Evolutionary conservation across 306 rosid species (phyloP).

Genomic region (Sicyos baderoa): DNA sequence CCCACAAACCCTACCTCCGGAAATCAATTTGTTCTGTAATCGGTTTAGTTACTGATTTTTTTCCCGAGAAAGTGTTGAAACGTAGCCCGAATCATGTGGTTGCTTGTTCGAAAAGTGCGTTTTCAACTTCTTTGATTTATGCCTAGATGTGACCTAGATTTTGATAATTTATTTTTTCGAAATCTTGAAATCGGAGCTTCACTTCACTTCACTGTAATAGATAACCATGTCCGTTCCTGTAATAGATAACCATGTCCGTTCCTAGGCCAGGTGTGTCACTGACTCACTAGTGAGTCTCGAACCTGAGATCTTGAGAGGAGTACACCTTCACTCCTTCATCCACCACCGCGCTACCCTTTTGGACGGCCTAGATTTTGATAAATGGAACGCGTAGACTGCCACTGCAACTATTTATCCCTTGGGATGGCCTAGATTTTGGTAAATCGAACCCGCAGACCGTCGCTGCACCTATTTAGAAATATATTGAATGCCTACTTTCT

Average conservation of each 20-base stretch:
- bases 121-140: background rate
- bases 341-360: too few relatives aligned
- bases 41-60: background rate
- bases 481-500: background rate
- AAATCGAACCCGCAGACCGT: background rate
- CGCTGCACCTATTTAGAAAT: background rate
- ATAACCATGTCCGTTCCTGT: too few relatives aligned
- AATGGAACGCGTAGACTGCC: too few relatives aligned
- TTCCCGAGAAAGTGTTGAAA: background rate
- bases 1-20: constrained; percentile 18
- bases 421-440: background rate
- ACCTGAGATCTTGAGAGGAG: too few relatives aligned
- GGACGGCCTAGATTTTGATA: too few relatives aligned
- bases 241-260: too few relatives aligned
- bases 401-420: too few relatives aligned
- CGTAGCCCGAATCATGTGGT: background rate
- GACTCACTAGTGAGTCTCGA: too few relatives aligned
- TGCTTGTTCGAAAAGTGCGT: background rate
- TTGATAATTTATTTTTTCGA: background rate
- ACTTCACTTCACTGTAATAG: too few relatives aligned
- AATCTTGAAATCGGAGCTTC: too few relatives aligned
- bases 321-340: too few relatives aligned
- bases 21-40: background rate
- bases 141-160: background rate
- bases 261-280: too few relatives aligned